Percentiles rank a stretch among this genome's conserved stretches.
These are phyloP conservation scores for Rhododendron vialii DNA, from an alignment of 148 eudicot genomes.

Conservation along the genomic window DNA sequence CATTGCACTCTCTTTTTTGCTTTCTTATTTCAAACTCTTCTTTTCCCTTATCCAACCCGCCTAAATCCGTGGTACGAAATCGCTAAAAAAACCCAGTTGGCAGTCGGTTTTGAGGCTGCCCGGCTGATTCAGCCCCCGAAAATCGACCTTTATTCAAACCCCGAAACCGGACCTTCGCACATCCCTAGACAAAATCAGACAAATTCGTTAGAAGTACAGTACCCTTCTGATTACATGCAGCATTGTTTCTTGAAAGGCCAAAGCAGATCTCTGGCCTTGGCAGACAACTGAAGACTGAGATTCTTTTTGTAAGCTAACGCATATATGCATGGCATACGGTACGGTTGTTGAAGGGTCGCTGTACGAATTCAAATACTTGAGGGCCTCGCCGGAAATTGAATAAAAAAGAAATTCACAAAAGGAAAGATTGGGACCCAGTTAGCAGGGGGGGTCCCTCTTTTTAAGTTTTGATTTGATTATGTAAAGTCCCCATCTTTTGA, in stretches of 20 bases:
- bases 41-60: not conserved
- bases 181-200: not conserved
- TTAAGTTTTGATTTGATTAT: not conserved
- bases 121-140: too few species aligned
- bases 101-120: not conserved
- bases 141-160: too few species aligned
- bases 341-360: not conserved
- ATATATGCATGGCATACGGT: not conserved
- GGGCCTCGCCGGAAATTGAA: not conserved
- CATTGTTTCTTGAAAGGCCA: not conserved
- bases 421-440: not conserved
- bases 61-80: not conserved
- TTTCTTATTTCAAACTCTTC: too few species aligned
- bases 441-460: not conserved
- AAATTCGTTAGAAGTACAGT: not conserved
- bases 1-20: not conserved
- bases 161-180: not conserved
- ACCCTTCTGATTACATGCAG: not conserved
- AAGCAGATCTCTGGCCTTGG: not conserved
- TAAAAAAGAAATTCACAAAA: not conserved
- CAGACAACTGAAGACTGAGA: not conserved
- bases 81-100: not conserved
- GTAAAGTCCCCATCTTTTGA: not conserved
- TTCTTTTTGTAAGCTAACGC: not conserved
- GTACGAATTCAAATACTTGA: not conserved